Evolutionary conservation across 441 rosid genomes (phyloP), one percentile per base, ranked within the genome.

Genomic region (Metrosideros polymorpha): DNA sequence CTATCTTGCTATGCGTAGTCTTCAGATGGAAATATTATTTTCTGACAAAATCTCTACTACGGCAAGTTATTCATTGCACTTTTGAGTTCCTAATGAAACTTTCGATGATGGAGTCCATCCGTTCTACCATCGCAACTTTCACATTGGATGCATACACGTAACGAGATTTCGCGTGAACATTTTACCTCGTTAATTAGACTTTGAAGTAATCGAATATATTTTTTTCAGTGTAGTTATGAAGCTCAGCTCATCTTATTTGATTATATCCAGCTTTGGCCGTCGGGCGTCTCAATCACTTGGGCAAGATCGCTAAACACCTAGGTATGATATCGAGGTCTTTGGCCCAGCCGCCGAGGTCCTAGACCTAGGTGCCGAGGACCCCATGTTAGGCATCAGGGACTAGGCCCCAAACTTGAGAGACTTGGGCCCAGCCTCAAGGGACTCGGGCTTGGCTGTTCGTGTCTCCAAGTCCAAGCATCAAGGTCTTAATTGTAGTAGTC

Each of bases 261-360:
- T 61, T 30, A 17, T 61, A 30, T 61, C 22, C 3, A 2, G 3
- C 6, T 30, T 30, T 5, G 1, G 39, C 24, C 1, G 24, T 3
- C 2, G 0, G 75, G 0, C n/a, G 22, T 15, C 75, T 30, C 42
- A n/a, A 2, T 30, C 0, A 30, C 0, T 59, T 29, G 4, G 0
- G 22, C 39, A 29, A 3, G 14, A 29, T 59, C 0, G 19, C 35
- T 30, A 56, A 5, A 56, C 30, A 27, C 35, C 6, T 7, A 14
- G 0, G 0, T 59, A 59, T 12, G 0, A 61, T 61, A 29, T 4
- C 39, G 39, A 30, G 71, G 71, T 61, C 39, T 61, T 61, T 0
- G 19, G 39, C 39, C 22, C 0, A 0, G 63, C 27, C 12, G 30
- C 63, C 3, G 7, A 27, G 61, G 30, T 12, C 30, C 61, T 27